Conservation (phyloP, 495 filamentous ascomycete species). For the Aspergillus incahuasiensis region DNA sequence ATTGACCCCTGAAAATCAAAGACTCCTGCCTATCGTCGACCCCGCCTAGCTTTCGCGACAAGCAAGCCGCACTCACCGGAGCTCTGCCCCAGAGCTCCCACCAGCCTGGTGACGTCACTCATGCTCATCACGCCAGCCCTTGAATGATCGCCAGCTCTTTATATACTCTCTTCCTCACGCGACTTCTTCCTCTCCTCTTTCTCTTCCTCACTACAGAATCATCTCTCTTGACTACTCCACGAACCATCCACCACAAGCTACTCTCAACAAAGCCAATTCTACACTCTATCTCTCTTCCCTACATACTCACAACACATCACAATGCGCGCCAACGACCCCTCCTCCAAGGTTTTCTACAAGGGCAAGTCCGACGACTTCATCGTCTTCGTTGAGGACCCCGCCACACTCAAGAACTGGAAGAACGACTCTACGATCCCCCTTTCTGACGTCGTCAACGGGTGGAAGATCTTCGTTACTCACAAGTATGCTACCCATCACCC, state of each 20-base stretch:
- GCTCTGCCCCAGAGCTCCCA: neutral
- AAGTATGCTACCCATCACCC: conserved; percentile 54
- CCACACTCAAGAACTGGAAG: conserved; percentile 76
- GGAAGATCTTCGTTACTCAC: conserved; percentile 87
- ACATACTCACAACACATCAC: conserved; percentile 43
- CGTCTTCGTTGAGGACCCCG: conserved; percentile 74
- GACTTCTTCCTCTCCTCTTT: neutral
- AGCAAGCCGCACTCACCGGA: neutral
- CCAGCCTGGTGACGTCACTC: conserved; percentile 1
- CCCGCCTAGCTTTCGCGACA: neutral
- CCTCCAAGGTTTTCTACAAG: conserved; percentile 86
- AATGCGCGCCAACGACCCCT: conserved; percentile 70
- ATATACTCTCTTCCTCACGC: conserved; percentile 7
- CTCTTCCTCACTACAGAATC: neutral
- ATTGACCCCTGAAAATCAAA: neutral
- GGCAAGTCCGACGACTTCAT: conserved; percentile 85
- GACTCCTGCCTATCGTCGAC: conserved; percentile 18
- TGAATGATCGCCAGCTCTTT: neutral
- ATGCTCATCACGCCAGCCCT: conserved; percentile 1
- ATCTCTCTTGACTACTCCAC: neutral
- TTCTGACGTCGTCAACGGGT: conserved; percentile 78
- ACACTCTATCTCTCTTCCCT: conserved; percentile 1
- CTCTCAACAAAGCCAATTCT: neutral
- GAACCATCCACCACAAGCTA: neutral
- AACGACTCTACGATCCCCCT: conserved; percentile 73